A percentile compares a stretch with the other conserved stretches of the same genome.
Conservation (phyloP, 2,329 filamentous ascomycete species). For the Chrysoporthe deuterocubensis region DNA sequence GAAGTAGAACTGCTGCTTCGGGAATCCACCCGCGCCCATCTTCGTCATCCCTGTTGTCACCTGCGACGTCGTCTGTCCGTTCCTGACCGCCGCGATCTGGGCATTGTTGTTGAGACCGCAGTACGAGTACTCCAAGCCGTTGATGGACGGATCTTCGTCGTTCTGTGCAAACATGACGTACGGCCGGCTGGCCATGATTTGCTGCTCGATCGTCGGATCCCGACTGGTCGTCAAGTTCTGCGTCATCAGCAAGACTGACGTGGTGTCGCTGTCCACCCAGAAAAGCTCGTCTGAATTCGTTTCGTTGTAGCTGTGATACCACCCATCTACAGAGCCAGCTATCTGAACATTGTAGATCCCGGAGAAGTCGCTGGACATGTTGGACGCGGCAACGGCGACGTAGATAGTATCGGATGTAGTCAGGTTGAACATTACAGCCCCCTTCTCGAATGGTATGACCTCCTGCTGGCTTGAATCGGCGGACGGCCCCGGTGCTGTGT, state of each 20-base stretch:
- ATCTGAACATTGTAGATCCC: slow-evolving; percentile 81
- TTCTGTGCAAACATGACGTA: slow-evolving; percentile 80
- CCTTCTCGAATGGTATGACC: slow-evolving; percentile 61
- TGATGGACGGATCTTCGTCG: slow-evolving; percentile 59
- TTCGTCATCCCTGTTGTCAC: slow-evolving; percentile 70
- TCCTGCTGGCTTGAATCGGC: slow-evolving; percentile 49
- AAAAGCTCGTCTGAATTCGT: slow-evolving; percentile 54
- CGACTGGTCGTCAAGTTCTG: slow-evolving; percentile 66
- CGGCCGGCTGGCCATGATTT: slow-evolving; percentile 59
- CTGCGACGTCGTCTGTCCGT: slow-evolving; percentile 51
- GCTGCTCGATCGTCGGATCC: slow-evolving; percentile 58
- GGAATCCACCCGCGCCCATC: slow-evolving; percentile 66
- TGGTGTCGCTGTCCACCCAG: slow-evolving; percentile 84
- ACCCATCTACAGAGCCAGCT: slow-evolving; percentile 78
- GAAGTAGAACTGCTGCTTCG: slow-evolving; percentile 89
- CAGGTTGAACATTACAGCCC: slow-evolving; percentile 69
- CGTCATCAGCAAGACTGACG: slow-evolving; percentile 78
- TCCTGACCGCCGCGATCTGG: slow-evolving; percentile 62
- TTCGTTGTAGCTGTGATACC: slow-evolving; percentile 70
- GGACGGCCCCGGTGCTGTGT: slow-evolving; percentile 69
- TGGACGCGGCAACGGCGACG: slow-evolving; percentile 74
- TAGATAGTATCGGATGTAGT: slow-evolving; percentile 71
- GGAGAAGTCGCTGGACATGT: slow-evolving; percentile 61
- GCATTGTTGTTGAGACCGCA: slow-evolving; percentile 76
- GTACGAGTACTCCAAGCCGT: slow-evolving; percentile 77